Evolutionary conservation across 768 basidiomycete species (phyloP), one percentile per base, ranked within the genome.

Genomic region (Mycena maculata): DNA sequence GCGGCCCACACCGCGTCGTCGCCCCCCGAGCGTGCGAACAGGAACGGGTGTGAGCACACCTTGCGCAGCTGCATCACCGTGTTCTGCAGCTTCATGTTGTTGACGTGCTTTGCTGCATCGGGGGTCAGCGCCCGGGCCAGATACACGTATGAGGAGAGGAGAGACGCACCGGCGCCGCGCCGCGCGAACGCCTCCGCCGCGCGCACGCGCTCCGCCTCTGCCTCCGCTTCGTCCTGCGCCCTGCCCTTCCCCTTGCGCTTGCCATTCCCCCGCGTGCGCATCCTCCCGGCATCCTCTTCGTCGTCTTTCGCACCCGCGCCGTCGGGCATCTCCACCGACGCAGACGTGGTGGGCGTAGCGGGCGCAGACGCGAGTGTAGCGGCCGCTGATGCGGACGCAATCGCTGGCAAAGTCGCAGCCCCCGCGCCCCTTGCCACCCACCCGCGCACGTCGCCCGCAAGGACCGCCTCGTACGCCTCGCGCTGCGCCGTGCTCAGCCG

Each of bases 1-100:
- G 49, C 56, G 54, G 31, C 3, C n/a, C 9, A 18, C 7, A 60
- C 18, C 69, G 55, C 62, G 49, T 25, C 23, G 18, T 65, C 68
- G 42, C 66, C 64, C 30, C 59, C 69, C 42, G 39, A 25, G 10
- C 56, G 55, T 36, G 60, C 90, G 75, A 97, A 96, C 8, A 95
- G 79, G 82, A 93, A 93, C 0, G 96, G 96, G 78, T 98, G 95
- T 16, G 92, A 95, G 81, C 94, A 95, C 2, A 96, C 93, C 84
- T 99, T 98, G 60, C 97, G 93, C 6, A 98, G 85, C 76, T 99
- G 97, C 97, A 99, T 99, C 63, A 98, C 90, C 13, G 90, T 87
- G 74, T 99, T 99, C 76, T 98, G 95, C 18, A 99, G 85, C 57
- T 89, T 90, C 92, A 96, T 92, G 75, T 95, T 96, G 78, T 96